phyloP scores from a whole-genome alignment of 495 filamentous ascomycete genomes.

The Penicillium coprophilum region DNA sequence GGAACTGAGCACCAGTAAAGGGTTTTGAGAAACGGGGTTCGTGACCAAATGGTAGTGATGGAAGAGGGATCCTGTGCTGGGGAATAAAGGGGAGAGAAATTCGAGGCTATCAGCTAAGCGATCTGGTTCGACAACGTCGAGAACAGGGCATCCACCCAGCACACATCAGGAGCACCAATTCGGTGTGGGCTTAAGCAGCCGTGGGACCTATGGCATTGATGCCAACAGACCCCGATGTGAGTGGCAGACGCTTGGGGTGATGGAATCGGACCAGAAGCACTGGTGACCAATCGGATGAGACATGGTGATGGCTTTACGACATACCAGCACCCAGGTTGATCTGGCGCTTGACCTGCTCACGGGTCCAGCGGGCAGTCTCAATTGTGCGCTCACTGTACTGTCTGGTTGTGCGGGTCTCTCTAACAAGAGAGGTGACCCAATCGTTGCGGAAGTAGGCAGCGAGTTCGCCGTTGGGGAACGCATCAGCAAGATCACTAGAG shows the following conservation, averaged over 20 bases:
- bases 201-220: not conserved
- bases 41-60: conserved; percentile 9
- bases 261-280: conserved; percentile 2
- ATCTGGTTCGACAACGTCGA: not conserved
- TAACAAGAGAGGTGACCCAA: conserved; percentile 84
- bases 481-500: conserved; percentile 83
- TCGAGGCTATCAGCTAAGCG: conserved; percentile 13
- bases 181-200: not conserved
- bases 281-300: conserved; percentile 17
- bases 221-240: not conserved
- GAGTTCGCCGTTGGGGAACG: conserved; percentile 89
- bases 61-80: conserved; percentile 17
- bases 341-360: conserved; percentile 96
- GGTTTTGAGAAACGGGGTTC: conserved; percentile 10
- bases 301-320: conserved; percentile 29
- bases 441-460: conserved; percentile 79
- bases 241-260: conserved; percentile 3
- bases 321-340: conserved; percentile 50
- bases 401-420: conserved; percentile 80
- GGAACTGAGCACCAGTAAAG: conserved; percentile 16
- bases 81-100: conserved; percentile 14
- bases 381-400: conserved; percentile 80
- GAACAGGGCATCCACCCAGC: conserved; percentile 1
- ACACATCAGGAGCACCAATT: conserved; percentile 4
- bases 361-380: conserved; percentile 94